phyloP scores from a whole-genome alignment of 192 early-diverging fungal species.

The Mortierella claussenii region DNA sequence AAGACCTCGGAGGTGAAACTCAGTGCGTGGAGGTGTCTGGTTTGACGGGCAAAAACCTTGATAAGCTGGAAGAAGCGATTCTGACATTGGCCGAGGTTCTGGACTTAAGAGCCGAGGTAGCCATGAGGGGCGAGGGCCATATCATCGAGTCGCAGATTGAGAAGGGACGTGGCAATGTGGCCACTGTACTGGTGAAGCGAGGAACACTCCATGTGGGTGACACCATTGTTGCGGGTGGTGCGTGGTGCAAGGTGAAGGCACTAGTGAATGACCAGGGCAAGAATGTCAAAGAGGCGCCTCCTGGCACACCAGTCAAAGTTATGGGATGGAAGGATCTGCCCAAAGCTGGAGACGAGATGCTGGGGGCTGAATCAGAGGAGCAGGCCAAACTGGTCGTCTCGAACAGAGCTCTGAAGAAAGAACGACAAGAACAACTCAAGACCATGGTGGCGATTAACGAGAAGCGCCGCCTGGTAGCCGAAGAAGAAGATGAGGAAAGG shows the following conservation, averaged over 20 bases:
- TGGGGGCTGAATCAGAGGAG: constrained; percentile 76
- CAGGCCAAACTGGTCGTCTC: constrained; percentile 81
- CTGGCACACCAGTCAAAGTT: constrained; percentile 86
- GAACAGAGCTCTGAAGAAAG: constrained; percentile 70
- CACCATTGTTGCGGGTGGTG: constrained; percentile 85
- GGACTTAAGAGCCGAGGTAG: constrained; percentile 86
- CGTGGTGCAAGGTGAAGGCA: constrained; percentile 88
- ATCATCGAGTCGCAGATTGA: constrained; percentile 91
- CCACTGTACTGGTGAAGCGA: constrained; percentile 88
- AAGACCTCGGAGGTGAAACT: constrained; percentile 94
- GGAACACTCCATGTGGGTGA: constrained; percentile 86
- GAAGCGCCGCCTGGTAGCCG: constrained; percentile 66
- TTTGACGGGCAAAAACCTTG: constrained; percentile 85
- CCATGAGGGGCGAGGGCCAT: constrained; percentile 82
- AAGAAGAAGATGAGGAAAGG: constrained; percentile 64
- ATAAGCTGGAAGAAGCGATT: constrained; percentile 90
- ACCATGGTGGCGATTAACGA: constrained; percentile 83
- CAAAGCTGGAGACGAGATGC: constrained; percentile 86
- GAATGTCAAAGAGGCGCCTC: constrained; percentile 77
- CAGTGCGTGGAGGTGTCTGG: constrained; percentile 92
- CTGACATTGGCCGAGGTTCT: constrained; percentile 85
- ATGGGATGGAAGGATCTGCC: constrained; percentile 96
- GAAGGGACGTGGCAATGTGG: constrained; percentile 86
- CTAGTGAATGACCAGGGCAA: constrained; percentile 86
- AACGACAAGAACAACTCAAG: constrained; percentile 68